These are phyloP conservation scores for Camelina laxa DNA, from an alignment of 345 rosid species.

Conservation along the genomic window DNA sequence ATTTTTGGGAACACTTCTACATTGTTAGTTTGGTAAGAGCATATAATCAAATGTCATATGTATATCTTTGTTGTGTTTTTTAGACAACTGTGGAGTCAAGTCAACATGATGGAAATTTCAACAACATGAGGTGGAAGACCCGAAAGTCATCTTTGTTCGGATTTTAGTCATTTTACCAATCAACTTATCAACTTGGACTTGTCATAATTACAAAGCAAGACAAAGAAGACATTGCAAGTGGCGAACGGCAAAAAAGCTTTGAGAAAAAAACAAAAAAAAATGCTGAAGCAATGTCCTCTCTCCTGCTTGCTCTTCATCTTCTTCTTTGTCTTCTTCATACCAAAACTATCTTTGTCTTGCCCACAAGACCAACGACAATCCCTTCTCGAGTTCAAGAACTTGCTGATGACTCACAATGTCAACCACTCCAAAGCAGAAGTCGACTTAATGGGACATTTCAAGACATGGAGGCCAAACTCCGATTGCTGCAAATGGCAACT, in stretches of 20 bases:
- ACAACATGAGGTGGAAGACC: not conserved
- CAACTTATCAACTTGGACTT: not conserved
- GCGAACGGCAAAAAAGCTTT: not conserved
- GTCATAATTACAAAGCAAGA: not conserved
- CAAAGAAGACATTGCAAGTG: not conserved
- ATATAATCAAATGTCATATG: too few species aligned
- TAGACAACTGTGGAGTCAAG: not conserved
- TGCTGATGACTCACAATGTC: not conserved
- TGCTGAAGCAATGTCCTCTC: constrained; percentile 22
- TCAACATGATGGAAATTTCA: not conserved
- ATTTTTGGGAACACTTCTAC: too few species aligned
- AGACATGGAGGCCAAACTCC: constrained; percentile 36
- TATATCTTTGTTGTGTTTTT: too few species aligned
- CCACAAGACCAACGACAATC: constrained; percentile 30
- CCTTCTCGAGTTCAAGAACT: constrained; percentile 38
- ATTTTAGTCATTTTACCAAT: too few species aligned
- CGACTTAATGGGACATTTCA: not conserved
- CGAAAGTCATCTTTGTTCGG: too few species aligned
- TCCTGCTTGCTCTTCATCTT: not conserved
- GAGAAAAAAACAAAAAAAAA: constrained; percentile 7
- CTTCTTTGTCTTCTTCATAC: constrained; percentile 11
- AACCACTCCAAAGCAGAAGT: not conserved
- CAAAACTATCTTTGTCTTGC: constrained; percentile 25
- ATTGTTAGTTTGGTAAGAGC: too few species aligned
- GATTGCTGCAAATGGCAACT: constrained; percentile 39